Evolutionary conservation across 768 basidiomycete species (phyloP), one percentile per base, ranked within the genome.

Genomic region (Lactifluus volemus): DNA sequence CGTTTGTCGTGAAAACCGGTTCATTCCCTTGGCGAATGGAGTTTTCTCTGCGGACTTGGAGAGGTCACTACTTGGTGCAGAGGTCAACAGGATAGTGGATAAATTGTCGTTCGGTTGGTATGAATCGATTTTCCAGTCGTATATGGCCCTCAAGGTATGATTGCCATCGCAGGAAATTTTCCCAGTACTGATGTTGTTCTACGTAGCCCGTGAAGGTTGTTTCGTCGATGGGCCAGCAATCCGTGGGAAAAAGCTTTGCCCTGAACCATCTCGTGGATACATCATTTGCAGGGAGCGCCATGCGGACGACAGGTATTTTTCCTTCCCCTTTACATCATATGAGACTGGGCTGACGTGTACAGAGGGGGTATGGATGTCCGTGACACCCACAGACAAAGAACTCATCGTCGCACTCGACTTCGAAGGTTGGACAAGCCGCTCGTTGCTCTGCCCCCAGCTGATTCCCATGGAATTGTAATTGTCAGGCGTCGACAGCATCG

Each of bases 291-390:
- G 25, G 25, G 25, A 25, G 25, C 25, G 25, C 25, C 25, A 25
- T 25, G 25, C 25, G 25, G 25, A 25, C 25, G 25, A 85, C 81
- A 34, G 77, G 75, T 74, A 53, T 42, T 29, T 10, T 19, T 19
- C 4, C 17, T 10, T n/a, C 15, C 4, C 4, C 15, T 17, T 30
- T 5, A 8, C 1, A 1, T 39, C 5, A 21, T 14, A 34, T 51
- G 7, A 4, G 36, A 36, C 15, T 51, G 34, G 5, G 7, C n/a
- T 56, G 14, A 49, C 0, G 15, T 53, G 36, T 48, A 25, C 65
- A 67, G 81, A 84, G 71, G 83, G 84, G 5, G 81, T 85, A 1
- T 85, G 84, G 84, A 79, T 85, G 77, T 84, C 84, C 0, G 81
- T 82, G 6, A 83, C 84, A 2, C 84, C 84, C 0, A 84, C 83